Percentiles rank a stretch among this genome's conserved stretches.
phyloP scores from a whole-genome alignment of 2,329 filamentous ascomycete species.

The Calonectria pteridis region DNA sequence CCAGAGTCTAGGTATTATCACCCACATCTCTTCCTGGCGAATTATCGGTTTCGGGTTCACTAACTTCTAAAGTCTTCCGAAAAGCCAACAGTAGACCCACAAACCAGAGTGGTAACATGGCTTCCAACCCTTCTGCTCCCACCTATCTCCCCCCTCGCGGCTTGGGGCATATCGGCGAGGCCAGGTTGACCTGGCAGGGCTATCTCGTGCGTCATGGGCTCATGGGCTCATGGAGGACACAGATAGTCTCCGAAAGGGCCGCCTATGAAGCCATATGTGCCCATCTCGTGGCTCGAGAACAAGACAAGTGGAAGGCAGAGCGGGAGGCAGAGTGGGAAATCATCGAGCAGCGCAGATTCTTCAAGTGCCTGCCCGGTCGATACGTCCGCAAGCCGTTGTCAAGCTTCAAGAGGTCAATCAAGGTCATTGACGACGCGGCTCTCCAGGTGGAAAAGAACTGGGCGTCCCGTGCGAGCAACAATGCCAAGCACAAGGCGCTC shows the following conservation, averaged over 20 bases:
- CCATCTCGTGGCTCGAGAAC: not conserved
- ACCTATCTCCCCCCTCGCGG: not conserved
- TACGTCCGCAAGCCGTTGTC: not conserved
- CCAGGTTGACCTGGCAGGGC: not conserved
- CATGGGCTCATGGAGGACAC: not conserved
- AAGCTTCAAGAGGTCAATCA: not conserved
- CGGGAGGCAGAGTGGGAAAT: not conserved
- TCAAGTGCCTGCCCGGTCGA: not conserved
- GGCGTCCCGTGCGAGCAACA: not conserved
- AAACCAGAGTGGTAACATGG: not conserved
- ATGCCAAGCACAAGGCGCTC: not conserved
- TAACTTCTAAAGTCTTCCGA: not conserved
- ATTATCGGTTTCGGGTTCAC: not conserved
- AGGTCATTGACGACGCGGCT: not conserved
- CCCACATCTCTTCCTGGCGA: not conserved
- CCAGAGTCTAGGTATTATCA: not conserved
- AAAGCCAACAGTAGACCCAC: not conserved
- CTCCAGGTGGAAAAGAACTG: conserved; percentile 8
- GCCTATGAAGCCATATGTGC: not conserved
- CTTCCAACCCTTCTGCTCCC: not conserved
- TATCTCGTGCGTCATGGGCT: not conserved
- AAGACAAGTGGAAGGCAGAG: not conserved
- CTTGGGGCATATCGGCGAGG: not conserved
- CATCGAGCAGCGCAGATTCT: conserved; percentile 2
- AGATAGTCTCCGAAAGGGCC: not conserved